phyloP scores from a whole-genome alignment of 257 asterid species.

The Hygrophila difformis region DNA sequence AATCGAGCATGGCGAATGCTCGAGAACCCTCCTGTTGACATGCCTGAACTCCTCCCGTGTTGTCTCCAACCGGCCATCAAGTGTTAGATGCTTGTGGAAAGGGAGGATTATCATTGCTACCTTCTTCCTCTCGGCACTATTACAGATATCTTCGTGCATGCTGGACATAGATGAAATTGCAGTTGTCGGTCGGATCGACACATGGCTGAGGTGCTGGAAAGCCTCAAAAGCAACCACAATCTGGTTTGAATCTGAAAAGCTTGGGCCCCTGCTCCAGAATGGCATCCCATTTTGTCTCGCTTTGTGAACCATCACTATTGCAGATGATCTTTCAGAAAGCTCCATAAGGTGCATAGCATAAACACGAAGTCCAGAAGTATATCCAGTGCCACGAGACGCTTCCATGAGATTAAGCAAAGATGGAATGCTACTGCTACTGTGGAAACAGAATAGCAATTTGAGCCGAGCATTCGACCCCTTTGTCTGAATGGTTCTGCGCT shows the following conservation, averaged over 20 bases:
- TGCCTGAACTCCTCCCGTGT: slow-evolving; percentile 28
- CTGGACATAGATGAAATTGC: slow-evolving; percentile 31
- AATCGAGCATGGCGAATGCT: slow-evolving; percentile 38
- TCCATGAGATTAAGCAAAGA: slow-evolving; percentile 40
- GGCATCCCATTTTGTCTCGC: slow-evolving; percentile 42
- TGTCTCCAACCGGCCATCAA: slow-evolving; percentile 35
- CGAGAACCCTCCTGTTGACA: slow-evolving; percentile 32
- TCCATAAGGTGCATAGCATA: slow-evolving; percentile 54
- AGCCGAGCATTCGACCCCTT: slow-evolving; percentile 22
- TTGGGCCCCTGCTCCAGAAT: slow-evolving; percentile 24
- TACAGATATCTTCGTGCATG: slow-evolving; percentile 38
- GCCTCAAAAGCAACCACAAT: slow-evolving; percentile 40
- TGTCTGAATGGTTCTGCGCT: slow-evolving; percentile 30
- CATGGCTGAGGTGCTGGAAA: slow-evolving; percentile 31
- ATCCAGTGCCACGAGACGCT: slow-evolving; percentile 34
- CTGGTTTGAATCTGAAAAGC: slow-evolving; percentile 22
- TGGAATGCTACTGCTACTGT: slow-evolving; percentile 35
- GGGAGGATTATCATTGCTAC: slow-evolving; percentile 35
- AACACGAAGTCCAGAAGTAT: slow-evolving; percentile 30
- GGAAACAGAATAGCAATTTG: slow-evolving; percentile 35
- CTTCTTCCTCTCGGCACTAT: slow-evolving; percentile 27
- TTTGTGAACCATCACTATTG: slow-evolving; percentile 40
- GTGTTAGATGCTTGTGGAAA: slow-evolving; percentile 31
- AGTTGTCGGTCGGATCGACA: slow-evolving; percentile 32
- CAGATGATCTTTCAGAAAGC: slow-evolving; percentile 42